Evolutionary conservation across 768 basidiomycete genomes (phyloP).

Genomic region (Psilocybe azurescens): DNA sequence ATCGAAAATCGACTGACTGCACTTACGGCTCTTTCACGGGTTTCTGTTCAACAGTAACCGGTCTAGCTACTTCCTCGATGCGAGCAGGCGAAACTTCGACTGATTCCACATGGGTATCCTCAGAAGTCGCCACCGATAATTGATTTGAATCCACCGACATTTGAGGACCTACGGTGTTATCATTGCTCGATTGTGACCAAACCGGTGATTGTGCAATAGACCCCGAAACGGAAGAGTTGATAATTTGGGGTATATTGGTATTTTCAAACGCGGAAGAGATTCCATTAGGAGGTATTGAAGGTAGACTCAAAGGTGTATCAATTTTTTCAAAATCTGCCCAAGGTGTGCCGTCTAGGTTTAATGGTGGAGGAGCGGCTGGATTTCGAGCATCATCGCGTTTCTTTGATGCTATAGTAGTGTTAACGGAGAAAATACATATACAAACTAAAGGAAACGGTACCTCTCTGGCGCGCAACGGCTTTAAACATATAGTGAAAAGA

Average conservation of each 20-base stretch:
- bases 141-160: constrained; percentile 30
- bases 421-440: neutral
- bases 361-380: constrained; percentile 71
- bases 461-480: constrained; percentile 59
- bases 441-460: constrained; percentile 33
- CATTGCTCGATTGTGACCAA: constrained; percentile 60
- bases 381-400: constrained; percentile 56
- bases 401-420: constrained; percentile 30
- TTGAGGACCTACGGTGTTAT: constrained; percentile 49
- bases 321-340: constrained; percentile 59
- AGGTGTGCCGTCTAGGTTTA: constrained; percentile 50
- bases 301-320: constrained; percentile 56
- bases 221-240: constrained; percentile 3
- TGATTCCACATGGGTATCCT: constrained; percentile 14
- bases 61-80: constrained; percentile 23
- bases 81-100: constrained; percentile 19
- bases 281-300: constrained; percentile 27
- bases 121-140: neutral
- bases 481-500: constrained; percentile 79
- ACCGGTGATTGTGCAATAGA: constrained; percentile 43
- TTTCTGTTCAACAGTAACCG: constrained; percentile 32
- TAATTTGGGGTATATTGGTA: constrained; percentile 8
- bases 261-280: neutral
- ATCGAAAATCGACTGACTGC: constrained; percentile 10
- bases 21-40: constrained; percentile 62